Evolutionary conservation across 306 rosid genomes (phyloP), one percentile per base, ranked within the genome.

Genomic region (Medicago arabica): DNA sequence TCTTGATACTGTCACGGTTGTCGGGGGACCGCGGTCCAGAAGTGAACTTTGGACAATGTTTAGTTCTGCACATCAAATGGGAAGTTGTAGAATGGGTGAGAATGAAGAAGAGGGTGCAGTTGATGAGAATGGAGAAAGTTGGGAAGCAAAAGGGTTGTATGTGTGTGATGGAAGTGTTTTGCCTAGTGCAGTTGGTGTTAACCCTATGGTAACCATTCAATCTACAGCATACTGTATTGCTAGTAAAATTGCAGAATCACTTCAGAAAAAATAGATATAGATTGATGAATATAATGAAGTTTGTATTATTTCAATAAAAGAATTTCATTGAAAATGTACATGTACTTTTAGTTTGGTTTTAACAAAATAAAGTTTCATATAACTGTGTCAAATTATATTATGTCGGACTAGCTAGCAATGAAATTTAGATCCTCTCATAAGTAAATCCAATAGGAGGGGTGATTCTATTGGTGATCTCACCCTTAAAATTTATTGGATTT

Each of bases 191-290:
- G 12, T 89, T 85, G 99, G 99, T 18, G 93, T 92, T 50, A 95
- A 95, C 64, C 99, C 99, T n/a, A 95, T 95, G 99, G 58, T 95
- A 64, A 92, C 99, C 44, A 92, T 95, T 17, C 78, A 92, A 83
- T 82, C 99, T 77, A 95, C 96, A 5, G 89, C 97, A 19, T 95
- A 90, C 67, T 95, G 97, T 71, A 83, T 95, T 81, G 80, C 97
- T 62, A 89, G 58, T 46, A 90, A 78, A 82, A 92, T 95, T 74
- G 97, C 87, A 2, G 84, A 88, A 23, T 85, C 90, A 72, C 71
- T 95, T 71, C 69, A 76, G 46, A 81, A 51, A 19, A 34, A 75
- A 17, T 61, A 57, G 72, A 7, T 15, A 31, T 19, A 6, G 67
- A 15, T 61, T 28, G 18, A 55, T 3, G 14, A 61, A 61, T 15